Base-by-base conservation (phyloP, 2,329 filamentous ascomycete species). In the Aureobasidium sp. region DNA sequence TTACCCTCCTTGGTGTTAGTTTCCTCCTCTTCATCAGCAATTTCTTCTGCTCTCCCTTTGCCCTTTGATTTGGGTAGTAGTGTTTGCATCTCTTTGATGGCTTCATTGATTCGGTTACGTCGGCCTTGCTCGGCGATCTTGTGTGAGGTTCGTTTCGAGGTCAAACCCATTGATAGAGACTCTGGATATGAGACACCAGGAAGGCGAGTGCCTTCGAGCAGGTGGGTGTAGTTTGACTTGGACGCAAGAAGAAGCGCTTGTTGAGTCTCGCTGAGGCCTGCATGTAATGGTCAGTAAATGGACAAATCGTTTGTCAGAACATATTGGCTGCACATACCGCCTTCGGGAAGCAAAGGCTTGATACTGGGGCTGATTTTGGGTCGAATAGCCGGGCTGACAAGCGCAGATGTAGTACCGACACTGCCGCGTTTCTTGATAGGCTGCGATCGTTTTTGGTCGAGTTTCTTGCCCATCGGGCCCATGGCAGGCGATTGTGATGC, bases 201-300 rank as follows among this genome's bases (percentile, higher is more conserved):
- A 0, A 97, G 85, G 62, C 88, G 87, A 56, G 91, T 97, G 53
- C 94, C 94, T 73, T 97, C 94, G 12, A 99, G 78, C 41, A 99
- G 94, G 69, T 97, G 96, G 70, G 97, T 93, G 70, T 99, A 99
- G 71, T 99, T 99, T 1, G 93, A 97, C 73, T 97, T 97, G 17
- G 90, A 91, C 39, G 92, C 90, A 32, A 99, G 82, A 48, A 97
- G 82, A 32, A 91, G 82, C n/a, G 86, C 84, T 63, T 85, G 85
- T 3, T 81, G 80, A 57, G 86, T 82, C 39, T 82, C 80, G 23
- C 82, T 77, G 17, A 70, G 66, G 20, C 56, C 36, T 51, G 20
- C 5, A 32, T 59, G 13, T n/a, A 36, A 15, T 39, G 2, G 20
- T 63, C 34, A 59, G 36, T 8, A 26, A 27, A 20, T 7, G 23